Conservation (phyloP, 2,329 filamentous ascomycete genomes). For the Plectosphaerella cucumerina region DNA sequence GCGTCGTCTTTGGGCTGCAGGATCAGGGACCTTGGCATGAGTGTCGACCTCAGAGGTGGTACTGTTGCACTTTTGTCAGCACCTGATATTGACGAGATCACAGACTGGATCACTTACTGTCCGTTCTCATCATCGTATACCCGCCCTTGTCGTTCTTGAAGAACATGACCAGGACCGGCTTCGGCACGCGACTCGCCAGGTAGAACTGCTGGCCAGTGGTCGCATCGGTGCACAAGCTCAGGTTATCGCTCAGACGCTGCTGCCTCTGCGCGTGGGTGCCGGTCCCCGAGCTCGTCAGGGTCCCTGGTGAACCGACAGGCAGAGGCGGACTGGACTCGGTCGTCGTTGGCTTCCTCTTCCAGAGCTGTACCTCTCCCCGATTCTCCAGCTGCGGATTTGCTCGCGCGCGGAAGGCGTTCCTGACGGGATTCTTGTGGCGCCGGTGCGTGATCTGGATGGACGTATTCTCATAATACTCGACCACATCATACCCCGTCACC, state of each 20-base stretch:
- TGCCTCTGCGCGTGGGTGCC: not conserved
- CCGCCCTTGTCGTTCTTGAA: not conserved
- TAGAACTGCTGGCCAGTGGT: not conserved
- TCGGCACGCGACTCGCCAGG: not conserved
- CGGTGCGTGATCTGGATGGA: not conserved
- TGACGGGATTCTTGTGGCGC: not conserved
- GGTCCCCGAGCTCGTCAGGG: not conserved
- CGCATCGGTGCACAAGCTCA: not conserved
- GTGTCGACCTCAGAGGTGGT: no score
- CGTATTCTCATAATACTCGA: not conserved
- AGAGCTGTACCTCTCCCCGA: not conserved
- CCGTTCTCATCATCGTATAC: not conserved
- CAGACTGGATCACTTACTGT: not conserved
- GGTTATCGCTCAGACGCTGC: not conserved
- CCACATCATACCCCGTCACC: not conserved
- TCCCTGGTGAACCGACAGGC: not conserved
- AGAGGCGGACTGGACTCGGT: not conserved
- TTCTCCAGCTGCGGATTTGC: not conserved
- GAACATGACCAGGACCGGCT: not conserved
- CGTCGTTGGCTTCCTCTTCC: not conserved
- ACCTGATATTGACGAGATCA: not conserved
- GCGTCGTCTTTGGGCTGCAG: no score
- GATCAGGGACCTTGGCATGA: no score
- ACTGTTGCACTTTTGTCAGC: not conserved
- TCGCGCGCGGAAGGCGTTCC: not conserved